These are phyloP conservation scores for Pythium aristosporum DNA, from an alignment of 352 stramenopile species.

Conservation along the genomic window DNA sequence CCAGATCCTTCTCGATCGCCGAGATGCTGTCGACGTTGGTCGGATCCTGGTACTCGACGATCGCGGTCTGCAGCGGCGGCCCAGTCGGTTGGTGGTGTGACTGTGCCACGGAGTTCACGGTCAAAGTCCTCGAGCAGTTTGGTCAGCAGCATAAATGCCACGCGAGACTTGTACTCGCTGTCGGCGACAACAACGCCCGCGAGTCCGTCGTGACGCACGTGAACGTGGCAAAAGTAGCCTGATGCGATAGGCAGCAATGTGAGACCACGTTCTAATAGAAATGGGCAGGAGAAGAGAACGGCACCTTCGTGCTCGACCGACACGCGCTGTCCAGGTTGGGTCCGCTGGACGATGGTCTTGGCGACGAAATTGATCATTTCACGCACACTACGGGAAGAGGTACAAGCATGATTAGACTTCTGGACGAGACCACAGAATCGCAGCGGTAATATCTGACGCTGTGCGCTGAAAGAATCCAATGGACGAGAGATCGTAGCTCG, in stretches of 20 bases:
- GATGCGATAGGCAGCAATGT: neutral
- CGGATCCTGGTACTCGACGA: slow-evolving; percentile 97
- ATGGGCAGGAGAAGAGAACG: neutral
- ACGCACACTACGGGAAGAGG: neutral
- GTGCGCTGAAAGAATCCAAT: slow-evolving; percentile 7
- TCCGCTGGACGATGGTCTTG: neutral
- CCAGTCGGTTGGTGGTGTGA: slow-evolving; percentile 46
- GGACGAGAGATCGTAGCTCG: slow-evolving; percentile 3
- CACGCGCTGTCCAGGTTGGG: neutral
- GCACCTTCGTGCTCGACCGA: slow-evolving; percentile 9
- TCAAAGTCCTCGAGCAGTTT: slow-evolving; percentile 96
- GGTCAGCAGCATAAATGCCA: slow-evolving; percentile 96
- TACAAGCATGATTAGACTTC: neutral
- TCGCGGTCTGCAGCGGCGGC: slow-evolving; percentile 87
- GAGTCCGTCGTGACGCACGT: slow-evolving; percentile 10
- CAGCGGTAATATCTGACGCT: neutral
- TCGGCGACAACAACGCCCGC: neutral
- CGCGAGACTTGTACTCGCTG: slow-evolving; percentile 94
- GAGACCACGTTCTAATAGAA: neutral
- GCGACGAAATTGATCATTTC: slow-evolving; percentile 4
- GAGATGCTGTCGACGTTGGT: slow-evolving; percentile 98
- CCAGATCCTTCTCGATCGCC: slow-evolving; percentile 99
- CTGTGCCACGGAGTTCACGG: slow-evolving; percentile 27
- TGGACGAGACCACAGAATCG: neutral
- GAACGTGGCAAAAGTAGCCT: slow-evolving; percentile 6